These are phyloP conservation scores for Coleophoma cylindrospora DNA, from an alignment of 2,329 filamentous ascomycete species.

Conservation along the genomic window DNA sequence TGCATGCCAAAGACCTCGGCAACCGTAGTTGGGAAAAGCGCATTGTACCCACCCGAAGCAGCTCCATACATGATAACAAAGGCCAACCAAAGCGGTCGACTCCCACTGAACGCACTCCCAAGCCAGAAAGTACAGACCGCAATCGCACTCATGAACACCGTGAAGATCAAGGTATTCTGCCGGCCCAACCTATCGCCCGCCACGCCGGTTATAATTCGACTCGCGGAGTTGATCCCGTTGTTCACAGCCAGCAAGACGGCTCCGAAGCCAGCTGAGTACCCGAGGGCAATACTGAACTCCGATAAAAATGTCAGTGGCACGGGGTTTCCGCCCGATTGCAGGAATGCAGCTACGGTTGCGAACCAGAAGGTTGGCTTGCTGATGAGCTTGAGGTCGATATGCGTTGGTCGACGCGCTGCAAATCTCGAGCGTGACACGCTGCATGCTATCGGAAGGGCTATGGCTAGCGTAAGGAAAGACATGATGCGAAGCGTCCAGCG, in stretches of 20 bases:
- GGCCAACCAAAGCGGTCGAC: constrained; percentile 31
- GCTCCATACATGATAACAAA: constrained; percentile 39
- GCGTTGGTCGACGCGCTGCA: constrained; percentile 28
- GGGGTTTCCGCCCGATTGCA: constrained; percentile 37
- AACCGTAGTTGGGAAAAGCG: constrained; percentile 38
- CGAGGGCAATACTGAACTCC: constrained; percentile 39
- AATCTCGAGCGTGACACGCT: constrained; percentile 34
- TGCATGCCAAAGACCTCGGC: constrained; percentile 43
- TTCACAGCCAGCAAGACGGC: constrained; percentile 38
- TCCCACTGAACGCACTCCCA: constrained; percentile 19
- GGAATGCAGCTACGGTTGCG: constrained; percentile 33
- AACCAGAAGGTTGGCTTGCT: constrained; percentile 35
- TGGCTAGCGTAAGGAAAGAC: constrained; percentile 30
- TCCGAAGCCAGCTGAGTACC: constrained; percentile 33
- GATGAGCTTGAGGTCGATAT: constrained; percentile 32
- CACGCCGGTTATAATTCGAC: constrained; percentile 37
- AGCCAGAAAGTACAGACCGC: constrained; percentile 35
- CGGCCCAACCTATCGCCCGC: constrained; percentile 40
- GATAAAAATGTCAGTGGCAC: constrained; percentile 43
- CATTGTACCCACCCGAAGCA: constrained; percentile 38
- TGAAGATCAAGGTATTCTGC: constrained; percentile 40
- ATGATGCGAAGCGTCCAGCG: constrained; percentile 38
- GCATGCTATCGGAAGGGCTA: constrained; percentile 34
- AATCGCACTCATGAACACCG: constrained; percentile 29
- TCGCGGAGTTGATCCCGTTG: constrained; percentile 39